Conservation (phyloP, 805 yeast species). For the Saccharomycopsis selenospora region DNA sequence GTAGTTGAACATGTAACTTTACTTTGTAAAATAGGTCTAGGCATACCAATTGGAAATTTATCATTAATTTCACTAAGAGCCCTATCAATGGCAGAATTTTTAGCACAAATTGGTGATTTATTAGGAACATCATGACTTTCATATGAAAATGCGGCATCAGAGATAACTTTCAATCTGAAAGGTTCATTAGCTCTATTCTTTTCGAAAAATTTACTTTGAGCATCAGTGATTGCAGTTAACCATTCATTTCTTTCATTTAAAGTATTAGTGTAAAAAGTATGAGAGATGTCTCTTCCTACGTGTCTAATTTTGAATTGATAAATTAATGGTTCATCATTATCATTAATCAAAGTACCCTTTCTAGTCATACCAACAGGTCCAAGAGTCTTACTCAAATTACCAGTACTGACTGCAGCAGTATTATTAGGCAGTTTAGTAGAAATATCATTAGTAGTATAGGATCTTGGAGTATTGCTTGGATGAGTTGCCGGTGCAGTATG, state of each 20-base stretch:
- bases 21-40: slow-evolving; percentile 26
- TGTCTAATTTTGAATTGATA: slow-evolving; percentile 45
- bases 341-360: background rate
- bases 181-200: slow-evolving; percentile 41
- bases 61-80: slow-evolving; percentile 32
- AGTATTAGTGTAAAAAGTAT: slow-evolving; percentile 42
- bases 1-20: slow-evolving; percentile 26
- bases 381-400: too few relatives aligned
- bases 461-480: background rate
- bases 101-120: slow-evolving; percentile 46
- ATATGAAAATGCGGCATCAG: slow-evolving; percentile 58
- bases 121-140: slow-evolving; percentile 44
- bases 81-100: slow-evolving; percentile 44
- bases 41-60: slow-evolving; percentile 20
- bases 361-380: background rate
- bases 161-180: slow-evolving; percentile 43
- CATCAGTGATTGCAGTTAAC: slow-evolving; percentile 44
- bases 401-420: background rate
- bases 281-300: slow-evolving; percentile 50
- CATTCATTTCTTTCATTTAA: slow-evolving; percentile 50
- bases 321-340: slow-evolving; percentile 21
- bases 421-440: background rate
- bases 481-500: background rate
- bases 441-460: background rate
- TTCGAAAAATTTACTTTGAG: slow-evolving; percentile 36